Evolutionary conservation across 495 filamentous ascomycete species (phyloP).

Genomic region (Neurospora terricola): DNA sequence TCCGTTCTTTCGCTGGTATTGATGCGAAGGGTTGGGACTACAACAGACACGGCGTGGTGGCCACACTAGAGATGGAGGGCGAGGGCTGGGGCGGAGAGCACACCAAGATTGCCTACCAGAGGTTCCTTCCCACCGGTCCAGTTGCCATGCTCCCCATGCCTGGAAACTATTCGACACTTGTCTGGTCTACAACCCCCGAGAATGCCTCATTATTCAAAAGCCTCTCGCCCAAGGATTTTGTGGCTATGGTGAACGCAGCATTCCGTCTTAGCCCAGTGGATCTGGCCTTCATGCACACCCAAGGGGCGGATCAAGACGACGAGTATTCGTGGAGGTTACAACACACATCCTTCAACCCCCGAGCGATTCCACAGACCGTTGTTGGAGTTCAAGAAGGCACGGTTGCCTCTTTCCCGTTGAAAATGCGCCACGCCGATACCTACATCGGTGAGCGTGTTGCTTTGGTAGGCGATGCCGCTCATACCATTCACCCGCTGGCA

Average conservation of each 20-base stretch:
- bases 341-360: slow-evolving; percentile 46
- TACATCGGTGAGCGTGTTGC: slow-evolving; percentile 85
- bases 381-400: slow-evolving; percentile 64
- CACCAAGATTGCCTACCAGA: slow-evolving; percentile 76
- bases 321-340: slow-evolving; percentile 76
- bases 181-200: slow-evolving; percentile 82
- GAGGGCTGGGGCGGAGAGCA: slow-evolving; percentile 42
- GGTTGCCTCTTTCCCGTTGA: slow-evolving; percentile 84
- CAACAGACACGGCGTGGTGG: slow-evolving; percentile 79
- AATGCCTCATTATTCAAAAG: slow-evolving; percentile 74
- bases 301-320: slow-evolving; percentile 50
- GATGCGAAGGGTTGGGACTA: slow-evolving; percentile 88
- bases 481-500: slow-evolving; percentile 88
- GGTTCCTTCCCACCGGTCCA: slow-evolving; percentile 87
- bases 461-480: slow-evolving; percentile 86
- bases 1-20: slow-evolving; percentile 82
- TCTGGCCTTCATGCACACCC: slow-evolving; percentile 65
- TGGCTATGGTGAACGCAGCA: slow-evolving; percentile 84
- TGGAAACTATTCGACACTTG: slow-evolving; percentile 68
- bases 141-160: slow-evolving; percentile 86
- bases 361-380: slow-evolving; percentile 39
- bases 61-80: slow-evolving; percentile 65
- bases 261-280: slow-evolving; percentile 77
- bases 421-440: slow-evolving; percentile 80
- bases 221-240: slow-evolving; percentile 59